Conservation (phyloP, 1,284 basidiomycete genomes). For the Trametes hirsuta region DNA sequence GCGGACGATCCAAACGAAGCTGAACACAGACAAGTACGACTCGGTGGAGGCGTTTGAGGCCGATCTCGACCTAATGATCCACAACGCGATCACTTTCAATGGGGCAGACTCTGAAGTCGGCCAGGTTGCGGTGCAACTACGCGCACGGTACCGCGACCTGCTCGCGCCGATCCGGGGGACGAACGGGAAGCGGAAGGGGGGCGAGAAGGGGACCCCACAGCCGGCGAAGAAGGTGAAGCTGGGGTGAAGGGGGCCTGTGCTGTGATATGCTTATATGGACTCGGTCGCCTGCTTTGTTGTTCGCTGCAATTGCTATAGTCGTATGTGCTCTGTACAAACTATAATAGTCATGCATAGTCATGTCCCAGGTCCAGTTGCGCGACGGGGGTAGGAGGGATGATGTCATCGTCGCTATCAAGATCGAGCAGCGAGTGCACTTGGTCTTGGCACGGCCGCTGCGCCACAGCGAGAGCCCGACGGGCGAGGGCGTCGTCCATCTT, state of each 20-base stretch:
- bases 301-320: conserved; percentile 20
- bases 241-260: conserved; percentile 24
- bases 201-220: conserved; percentile 62
- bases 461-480: conserved; percentile 6
- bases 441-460: conserved; percentile 21
- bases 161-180: conserved; percentile 51
- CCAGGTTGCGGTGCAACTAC: conserved; percentile 52
- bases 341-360: conserved; percentile 6
- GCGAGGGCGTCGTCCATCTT: conserved; percentile 1
- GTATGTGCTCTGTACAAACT: conserved; percentile 23
- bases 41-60: conserved; percentile 76
- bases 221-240: conserved; percentile 70
- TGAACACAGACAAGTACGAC: conserved; percentile 85
- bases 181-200: conserved; percentile 68
- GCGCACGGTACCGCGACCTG: conserved; percentile 56
- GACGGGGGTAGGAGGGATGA: conserved; percentile 10
- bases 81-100: conserved; percentile 88
- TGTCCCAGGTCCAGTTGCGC: too few species aligned
- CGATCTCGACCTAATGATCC: conserved; percentile 84
- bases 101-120: conserved; percentile 79
- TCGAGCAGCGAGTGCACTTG: not conserved
- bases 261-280: conserved; percentile 24
- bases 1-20: conserved; percentile 77
- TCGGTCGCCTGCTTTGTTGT: conserved; percentile 24
- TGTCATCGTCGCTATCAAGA: conserved; percentile 23